Conservation (phyloP, 805 yeast species). For the Wickerhamiella lipophila region DNA sequence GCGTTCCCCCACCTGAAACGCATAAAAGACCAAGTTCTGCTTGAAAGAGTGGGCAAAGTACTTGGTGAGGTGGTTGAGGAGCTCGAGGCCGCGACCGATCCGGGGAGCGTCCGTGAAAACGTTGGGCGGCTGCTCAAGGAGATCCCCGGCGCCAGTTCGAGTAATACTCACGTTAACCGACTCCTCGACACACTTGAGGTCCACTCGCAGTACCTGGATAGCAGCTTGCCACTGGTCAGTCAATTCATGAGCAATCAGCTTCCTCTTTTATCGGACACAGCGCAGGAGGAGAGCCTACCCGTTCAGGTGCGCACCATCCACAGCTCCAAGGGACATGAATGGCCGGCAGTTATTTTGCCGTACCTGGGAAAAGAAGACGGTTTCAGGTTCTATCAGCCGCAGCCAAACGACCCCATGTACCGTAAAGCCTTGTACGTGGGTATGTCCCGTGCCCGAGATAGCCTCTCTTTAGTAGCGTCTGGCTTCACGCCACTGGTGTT, state of each 20-base stretch:
- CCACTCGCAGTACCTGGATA: not conserved
- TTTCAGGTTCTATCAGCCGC: not conserved
- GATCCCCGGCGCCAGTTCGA: not conserved
- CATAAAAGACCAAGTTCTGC: not conserved
- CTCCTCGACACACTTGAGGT: not conserved
- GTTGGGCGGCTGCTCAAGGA: not conserved
- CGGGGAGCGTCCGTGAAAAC: not conserved
- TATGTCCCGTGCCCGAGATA: constrained; percentile 1
- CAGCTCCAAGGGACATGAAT: constrained; percentile 86
- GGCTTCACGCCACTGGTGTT: not conserved
- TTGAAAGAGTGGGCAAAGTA: not conserved
- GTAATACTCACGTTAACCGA: not conserved
- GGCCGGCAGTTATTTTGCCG: constrained; percentile 67
- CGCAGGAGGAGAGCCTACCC: constrained; percentile 12
- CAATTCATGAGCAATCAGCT: not conserved
- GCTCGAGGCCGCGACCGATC: not conserved
- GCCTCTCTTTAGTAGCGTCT: not conserved
- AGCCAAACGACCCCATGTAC: not conserved
- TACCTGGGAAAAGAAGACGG: constrained; percentile 1
- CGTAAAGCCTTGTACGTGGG: constrained; percentile 6
- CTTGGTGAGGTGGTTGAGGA: not conserved
- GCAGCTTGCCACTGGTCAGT: not conserved
- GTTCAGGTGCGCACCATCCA: constrained; percentile 71
- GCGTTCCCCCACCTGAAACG: not conserved
- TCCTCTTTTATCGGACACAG: not conserved